Percentiles rank a stretch among this genome's conserved stretches.
phyloP scores from a whole-genome alignment of 2,329 filamentous ascomycete genomes.

The Ophiostoma angusticollis region DNA sequence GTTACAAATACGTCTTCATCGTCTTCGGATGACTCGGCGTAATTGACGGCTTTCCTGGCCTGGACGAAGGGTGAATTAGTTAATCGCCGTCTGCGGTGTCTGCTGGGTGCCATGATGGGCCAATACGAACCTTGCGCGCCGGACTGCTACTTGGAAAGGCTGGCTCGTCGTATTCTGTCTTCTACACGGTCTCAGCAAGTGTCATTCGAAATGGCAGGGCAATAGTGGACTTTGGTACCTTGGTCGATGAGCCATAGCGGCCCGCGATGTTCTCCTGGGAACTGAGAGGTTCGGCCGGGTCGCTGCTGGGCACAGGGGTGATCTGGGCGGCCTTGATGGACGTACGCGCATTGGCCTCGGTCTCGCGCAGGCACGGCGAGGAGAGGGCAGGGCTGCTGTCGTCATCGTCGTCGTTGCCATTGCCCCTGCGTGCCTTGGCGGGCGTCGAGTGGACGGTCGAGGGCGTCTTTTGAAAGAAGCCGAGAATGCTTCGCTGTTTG shows the following conservation, averaged over 20 bases:
- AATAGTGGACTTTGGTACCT: conserved; percentile 33
- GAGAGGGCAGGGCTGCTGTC: conserved; percentile 14
- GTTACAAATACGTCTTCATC: conserved; percentile 57
- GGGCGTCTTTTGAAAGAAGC: conserved; percentile 58
- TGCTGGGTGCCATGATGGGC: neutral
- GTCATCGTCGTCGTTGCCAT: conserved; percentile 12
- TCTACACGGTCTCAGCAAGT: conserved; percentile 29
- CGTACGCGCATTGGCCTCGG: conserved; percentile 32
- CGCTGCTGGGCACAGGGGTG: conserved; percentile 73
- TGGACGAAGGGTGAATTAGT: conserved; percentile 14
- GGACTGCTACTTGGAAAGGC: conserved; percentile 52
- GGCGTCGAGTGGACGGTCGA: conserved; percentile 17
- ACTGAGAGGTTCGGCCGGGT: conserved; percentile 53
- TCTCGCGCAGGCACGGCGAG: conserved; percentile 31
- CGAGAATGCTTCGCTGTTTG: conserved; percentile 61
- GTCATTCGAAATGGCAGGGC: conserved; percentile 30
- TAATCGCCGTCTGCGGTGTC: too few relatives aligned
- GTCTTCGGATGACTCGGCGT: conserved; percentile 74
- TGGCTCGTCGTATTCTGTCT: conserved; percentile 32
- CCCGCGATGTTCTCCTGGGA: conserved; percentile 52
- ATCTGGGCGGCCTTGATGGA: conserved; percentile 29
- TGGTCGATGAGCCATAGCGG: conserved; percentile 31
- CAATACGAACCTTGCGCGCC: conserved; percentile 53
- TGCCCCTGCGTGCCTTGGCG: conserved; percentile 14
- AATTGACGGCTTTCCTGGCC: conserved; percentile 49